Base-by-base conservation (phyloP, 345 rosid genomes). In the Dipteronia dyeriana region DNA sequence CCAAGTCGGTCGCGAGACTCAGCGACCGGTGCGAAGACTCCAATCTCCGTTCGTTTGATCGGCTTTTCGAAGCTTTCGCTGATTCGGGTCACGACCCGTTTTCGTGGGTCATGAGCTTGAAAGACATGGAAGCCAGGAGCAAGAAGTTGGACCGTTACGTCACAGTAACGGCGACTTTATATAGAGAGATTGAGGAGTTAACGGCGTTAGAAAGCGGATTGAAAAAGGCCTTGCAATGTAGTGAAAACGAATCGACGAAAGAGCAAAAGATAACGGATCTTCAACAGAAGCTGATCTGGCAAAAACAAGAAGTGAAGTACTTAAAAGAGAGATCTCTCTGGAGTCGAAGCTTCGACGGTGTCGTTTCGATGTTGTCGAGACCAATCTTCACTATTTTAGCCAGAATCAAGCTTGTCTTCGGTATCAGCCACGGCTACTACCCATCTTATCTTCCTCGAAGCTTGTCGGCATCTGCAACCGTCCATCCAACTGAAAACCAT, bases 181-280 rank as follows among this genome's bases (percentile, higher is more conserved):
- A 85, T 61, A 91, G 84, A 85, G 97, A 91, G 80, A 91, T 92
- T 86, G 98, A 97, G 80, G 99, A 94, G 85, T 85, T 97, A 39
- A 68, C 91, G 9, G 73, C 60, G 1, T 25, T 88, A 45, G 97
- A 97, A 81, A 87, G 72, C 76, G 81, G 86, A 8, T 70, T 91
- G 73, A 86, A 85, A 49, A 96, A 92, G 38, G 71, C 79, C 9
- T 56, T 80, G 53, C 88, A 81, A 65, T 81, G 75, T 26, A 84
- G 47, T 6, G 78, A 70, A 31, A 59, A 78, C 12, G 88, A 86
- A 12, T 62, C 79, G 4, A 68, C 62, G 1, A 83, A 88, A 78
- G 87, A 74, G 20, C 92, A 87, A 56, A 93, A 90, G 78, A 79
- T 89, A 62, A 39, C 86, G 25, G 97, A 91, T 84, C 88, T 95